phyloP scores from a whole-genome alignment of 2,329 filamentous ascomycete species.

The Arthrocladium fulminans region DNA sequence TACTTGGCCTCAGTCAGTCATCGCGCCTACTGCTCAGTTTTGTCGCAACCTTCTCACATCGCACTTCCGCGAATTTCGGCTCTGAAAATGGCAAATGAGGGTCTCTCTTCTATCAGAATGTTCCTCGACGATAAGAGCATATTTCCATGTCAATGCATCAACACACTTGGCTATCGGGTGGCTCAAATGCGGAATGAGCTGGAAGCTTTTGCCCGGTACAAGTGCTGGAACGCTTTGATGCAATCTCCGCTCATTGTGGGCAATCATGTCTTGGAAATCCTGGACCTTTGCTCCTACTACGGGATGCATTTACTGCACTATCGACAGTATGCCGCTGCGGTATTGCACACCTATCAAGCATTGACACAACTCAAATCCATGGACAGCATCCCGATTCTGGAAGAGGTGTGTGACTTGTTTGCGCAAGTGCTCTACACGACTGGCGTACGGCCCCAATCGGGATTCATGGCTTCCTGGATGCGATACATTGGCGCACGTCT shows the following conservation, averaged over 20 bases:
- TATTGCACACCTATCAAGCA: constrained; percentile 25
- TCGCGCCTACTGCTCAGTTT: constrained; percentile 16
- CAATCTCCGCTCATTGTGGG: constrained; percentile 26
- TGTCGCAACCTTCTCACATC: constrained; percentile 6
- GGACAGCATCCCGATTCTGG: constrained; percentile 21
- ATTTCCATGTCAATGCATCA: constrained; percentile 25
- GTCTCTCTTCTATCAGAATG: constrained; percentile 13
- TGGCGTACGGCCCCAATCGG: constrained; percentile 20
- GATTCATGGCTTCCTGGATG: constrained; percentile 23
- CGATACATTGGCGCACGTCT: constrained; percentile 25
- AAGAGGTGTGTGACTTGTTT: constrained; percentile 20
- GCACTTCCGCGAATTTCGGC: constrained; percentile 21
- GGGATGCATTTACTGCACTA: constrained; percentile 25
- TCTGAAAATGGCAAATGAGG: constrained; percentile 23
- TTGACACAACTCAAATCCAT: constrained; percentile 19
- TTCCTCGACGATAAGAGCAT: constrained; percentile 20
- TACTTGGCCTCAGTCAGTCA: constrained; percentile 21
- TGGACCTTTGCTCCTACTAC: constrained; percentile 24
- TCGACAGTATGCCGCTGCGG: constrained; percentile 23
- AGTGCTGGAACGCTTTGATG: constrained; percentile 25
- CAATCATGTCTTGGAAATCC: constrained; percentile 25
- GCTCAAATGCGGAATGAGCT: constrained; percentile 21
- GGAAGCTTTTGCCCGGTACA: constrained; percentile 17
- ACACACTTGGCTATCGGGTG: constrained; percentile 24
- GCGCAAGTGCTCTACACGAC: constrained; percentile 22